Evolutionary conservation across 2,329 filamentous ascomycete genomes (phyloP).

Genomic region (Berkeleyomyces basicola): DNA sequence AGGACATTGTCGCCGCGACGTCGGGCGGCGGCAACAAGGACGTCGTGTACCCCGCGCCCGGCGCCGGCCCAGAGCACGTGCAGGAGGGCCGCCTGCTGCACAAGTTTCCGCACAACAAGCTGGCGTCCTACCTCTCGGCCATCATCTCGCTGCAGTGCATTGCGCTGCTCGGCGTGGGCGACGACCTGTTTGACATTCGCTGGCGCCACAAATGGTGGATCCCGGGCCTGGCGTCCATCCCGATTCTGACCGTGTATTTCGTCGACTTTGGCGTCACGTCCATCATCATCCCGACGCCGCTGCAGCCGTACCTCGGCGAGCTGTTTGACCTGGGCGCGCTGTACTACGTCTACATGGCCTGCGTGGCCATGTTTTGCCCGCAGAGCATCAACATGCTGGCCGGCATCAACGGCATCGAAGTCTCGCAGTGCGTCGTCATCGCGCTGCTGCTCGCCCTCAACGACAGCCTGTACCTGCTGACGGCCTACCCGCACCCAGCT

Average conservation of each 20-base stretch:
- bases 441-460: slow-evolving; percentile 71
- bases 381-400: slow-evolving; percentile 99
- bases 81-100: slow-evolving; percentile 76
- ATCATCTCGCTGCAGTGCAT: slow-evolving; percentile 85
- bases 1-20: slow-evolving; percentile 89
- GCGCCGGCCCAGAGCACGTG: slow-evolving; percentile 29
- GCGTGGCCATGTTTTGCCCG: slow-evolving; percentile 89
- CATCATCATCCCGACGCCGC: slow-evolving; percentile 73
- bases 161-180: slow-evolving; percentile 78
- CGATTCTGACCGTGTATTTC: slow-evolving; percentile 91
- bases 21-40: slow-evolving; percentile 87
- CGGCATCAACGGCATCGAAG: slow-evolving; percentile 97
- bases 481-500: slow-evolving; percentile 75
- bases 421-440: slow-evolving; percentile 83
- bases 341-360: slow-evolving; percentile 96
- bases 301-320: slow-evolving; percentile 71
- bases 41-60: slow-evolving; percentile 50
- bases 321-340: slow-evolving; percentile 65
- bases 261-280: slow-evolving; percentile 96
- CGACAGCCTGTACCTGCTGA: slow-evolving; percentile 72
- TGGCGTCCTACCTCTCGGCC: slow-evolving; percentile 87
- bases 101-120: slow-evolving; percentile 88
- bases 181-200: slow-evolving; percentile 94
- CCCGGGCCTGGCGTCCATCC: slow-evolving; percentile 81
- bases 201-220: slow-evolving; percentile 99